Evolutionary conservation across 2,329 filamentous ascomycete genomes (phyloP).

Genomic region (Scedosporium apiospermum): DNA sequence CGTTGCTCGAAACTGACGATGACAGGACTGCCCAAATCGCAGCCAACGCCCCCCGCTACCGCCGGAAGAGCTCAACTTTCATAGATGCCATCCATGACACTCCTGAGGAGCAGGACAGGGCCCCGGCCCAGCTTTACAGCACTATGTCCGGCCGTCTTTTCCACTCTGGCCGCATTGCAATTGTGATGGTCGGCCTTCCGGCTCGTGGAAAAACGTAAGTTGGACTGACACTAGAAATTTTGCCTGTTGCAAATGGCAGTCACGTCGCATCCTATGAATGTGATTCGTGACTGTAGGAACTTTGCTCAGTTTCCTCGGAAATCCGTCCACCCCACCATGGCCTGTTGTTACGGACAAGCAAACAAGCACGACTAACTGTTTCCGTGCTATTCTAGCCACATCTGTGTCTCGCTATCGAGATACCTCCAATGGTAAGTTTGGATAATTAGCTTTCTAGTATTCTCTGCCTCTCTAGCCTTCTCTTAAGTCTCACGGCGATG

Average conservation of each 20-base stretch:
- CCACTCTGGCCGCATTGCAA: conserved; percentile 93
- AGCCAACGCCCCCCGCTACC: conserved; percentile 80
- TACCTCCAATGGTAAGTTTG: conserved; percentile 72
- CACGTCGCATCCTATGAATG: neutral
- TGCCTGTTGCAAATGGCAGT: neutral
- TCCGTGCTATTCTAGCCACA: conserved; percentile 49
- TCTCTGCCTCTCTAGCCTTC: neutral
- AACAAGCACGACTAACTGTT: neutral
- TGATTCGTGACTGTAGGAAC: no score
- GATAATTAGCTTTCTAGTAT: neutral
- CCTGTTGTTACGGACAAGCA: no score
- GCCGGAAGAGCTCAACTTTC: conserved; percentile 88
- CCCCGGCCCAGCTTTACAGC: conserved; percentile 93
- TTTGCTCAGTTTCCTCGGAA: no score
- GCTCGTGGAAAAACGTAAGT: conserved; percentile 88
- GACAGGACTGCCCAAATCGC: conserved; percentile 80
- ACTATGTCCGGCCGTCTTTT: conserved; percentile 96
- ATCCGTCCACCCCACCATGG: no score
- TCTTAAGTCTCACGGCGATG: neutral
- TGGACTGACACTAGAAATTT: neutral
- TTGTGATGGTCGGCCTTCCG: conserved; percentile 91
- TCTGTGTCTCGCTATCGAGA: conserved; percentile 87
- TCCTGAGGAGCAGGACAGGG: conserved; percentile 70
- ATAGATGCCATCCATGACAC: conserved; percentile 96
- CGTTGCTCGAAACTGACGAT: conserved; percentile 12